These are phyloP conservation scores for Centrapalus pauciflorus DNA, from an alignment of 129 eudicot species.

Conservation along the genomic window DNA sequence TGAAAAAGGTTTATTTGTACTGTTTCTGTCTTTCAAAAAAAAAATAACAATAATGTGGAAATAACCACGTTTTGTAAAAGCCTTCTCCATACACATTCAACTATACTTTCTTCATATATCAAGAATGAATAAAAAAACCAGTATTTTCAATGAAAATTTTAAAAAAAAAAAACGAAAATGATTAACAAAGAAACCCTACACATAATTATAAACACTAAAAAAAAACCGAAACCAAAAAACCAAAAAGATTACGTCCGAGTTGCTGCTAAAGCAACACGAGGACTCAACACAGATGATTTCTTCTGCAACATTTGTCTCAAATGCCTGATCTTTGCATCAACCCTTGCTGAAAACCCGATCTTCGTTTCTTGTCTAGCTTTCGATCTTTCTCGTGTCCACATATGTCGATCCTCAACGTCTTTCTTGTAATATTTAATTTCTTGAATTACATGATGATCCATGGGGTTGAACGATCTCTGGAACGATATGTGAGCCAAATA, in stretches of 20 bases:
- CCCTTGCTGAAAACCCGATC: slow-evolving; percentile 82
- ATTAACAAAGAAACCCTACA: slow-evolving; percentile 25
- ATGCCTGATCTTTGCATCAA: slow-evolving; percentile 79
- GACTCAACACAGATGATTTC: slow-evolving; percentile 51
- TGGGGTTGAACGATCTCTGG: slow-evolving; percentile 78
- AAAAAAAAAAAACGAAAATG: not conserved
- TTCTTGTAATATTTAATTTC: slow-evolving; percentile 83
- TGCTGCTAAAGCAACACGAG: slow-evolving; percentile 27
- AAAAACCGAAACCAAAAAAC: not conserved
- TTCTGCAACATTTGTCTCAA: slow-evolving; percentile 53
- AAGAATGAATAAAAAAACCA: slow-evolving; percentile 19
- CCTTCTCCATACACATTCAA: slow-evolving; percentile 15
- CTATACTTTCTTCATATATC: slow-evolving; percentile 25
- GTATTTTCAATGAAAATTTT: not conserved
- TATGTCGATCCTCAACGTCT: slow-evolving; percentile 65
- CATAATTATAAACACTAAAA: slow-evolving; percentile 24
- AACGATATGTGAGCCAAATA: slow-evolving; percentile 78
- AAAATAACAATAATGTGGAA: no score
- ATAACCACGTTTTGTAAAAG: no score
- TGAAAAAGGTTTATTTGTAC: no score
- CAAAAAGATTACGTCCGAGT: slow-evolving; percentile 4
- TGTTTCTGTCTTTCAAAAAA: no score
- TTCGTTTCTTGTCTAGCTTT: slow-evolving; percentile 79
- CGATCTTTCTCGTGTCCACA: slow-evolving; percentile 74
- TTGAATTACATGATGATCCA: slow-evolving; percentile 97